Evolutionary conservation across 140 eudicot species (phyloP).

Genomic region (Flaveria floridana): DNA sequence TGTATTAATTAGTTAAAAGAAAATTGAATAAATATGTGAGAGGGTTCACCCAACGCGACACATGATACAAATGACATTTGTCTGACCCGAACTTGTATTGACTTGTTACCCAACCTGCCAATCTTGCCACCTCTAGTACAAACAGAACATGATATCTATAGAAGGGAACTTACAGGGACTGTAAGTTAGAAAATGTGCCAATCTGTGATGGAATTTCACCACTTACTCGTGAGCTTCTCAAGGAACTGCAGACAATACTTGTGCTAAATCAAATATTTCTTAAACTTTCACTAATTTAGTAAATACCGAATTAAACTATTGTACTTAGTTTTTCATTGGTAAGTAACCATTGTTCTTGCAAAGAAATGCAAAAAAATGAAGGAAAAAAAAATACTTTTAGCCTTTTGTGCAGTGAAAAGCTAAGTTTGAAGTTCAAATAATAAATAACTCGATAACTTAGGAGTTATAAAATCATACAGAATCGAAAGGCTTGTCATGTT

Average conservation of each 20-base stretch:
- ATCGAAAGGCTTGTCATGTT: slow-evolving; percentile 55
- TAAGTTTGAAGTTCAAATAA: not conserved
- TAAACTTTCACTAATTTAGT: slow-evolving; percentile 14
- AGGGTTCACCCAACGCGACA: not conserved
- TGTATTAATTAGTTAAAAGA: not conserved
- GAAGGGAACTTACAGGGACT: slow-evolving; percentile 50
- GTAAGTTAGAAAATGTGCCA: slow-evolving; percentile 48
- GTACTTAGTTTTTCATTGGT: not conserved
- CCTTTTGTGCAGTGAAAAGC: not conserved
- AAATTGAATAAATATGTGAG: not conserved
- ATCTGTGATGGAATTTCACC: slow-evolving; percentile 55
- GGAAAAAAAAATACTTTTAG: not conserved
- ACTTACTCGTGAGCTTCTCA: slow-evolving; percentile 52
- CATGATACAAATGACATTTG: not conserved
- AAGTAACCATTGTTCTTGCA: slow-evolving; percentile 12
- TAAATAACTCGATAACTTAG: not conserved
- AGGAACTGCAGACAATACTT: slow-evolving; percentile 35
- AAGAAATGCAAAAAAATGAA: slow-evolving; percentile 15
- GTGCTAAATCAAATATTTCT: slow-evolving; percentile 11
- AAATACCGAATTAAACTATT: not conserved
- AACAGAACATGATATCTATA: not conserved
- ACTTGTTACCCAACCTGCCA: not conserved
- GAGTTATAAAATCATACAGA: slow-evolving; percentile 46
- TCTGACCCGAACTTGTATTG: not conserved
- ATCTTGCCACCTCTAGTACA: slow-evolving; percentile 18